Evolutionary conservation across 1,139 yeast species (phyloP).

Genomic region (Zygosaccharomyces sapae): DNA sequence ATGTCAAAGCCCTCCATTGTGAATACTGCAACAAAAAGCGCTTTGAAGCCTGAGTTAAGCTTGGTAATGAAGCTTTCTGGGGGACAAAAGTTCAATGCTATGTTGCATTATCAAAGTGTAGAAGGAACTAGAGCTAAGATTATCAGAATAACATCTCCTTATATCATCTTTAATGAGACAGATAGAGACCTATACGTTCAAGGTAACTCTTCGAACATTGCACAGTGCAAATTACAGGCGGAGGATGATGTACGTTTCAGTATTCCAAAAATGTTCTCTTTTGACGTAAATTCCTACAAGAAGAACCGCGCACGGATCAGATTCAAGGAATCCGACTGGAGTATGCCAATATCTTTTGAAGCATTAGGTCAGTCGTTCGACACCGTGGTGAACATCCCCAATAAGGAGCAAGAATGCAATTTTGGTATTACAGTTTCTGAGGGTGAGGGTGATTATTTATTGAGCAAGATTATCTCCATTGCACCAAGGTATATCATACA

Average conservation of each 20-base stretch:
- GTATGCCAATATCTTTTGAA: slow-evolving; percentile 76
- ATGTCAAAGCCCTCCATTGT: slow-evolving; percentile 80
- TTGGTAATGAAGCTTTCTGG: slow-evolving; percentile 50
- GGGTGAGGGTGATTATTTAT: slow-evolving; percentile 77
- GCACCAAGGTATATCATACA: slow-evolving; percentile 78
- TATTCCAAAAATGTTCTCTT: slow-evolving; percentile 80
- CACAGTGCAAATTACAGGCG: slow-evolving; percentile 35
- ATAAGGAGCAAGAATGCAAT: slow-evolving; percentile 63
- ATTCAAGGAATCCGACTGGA: slow-evolving; percentile 68
- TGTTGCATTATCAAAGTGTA: slow-evolving; percentile 55
- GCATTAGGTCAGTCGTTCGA: slow-evolving; percentile 84
- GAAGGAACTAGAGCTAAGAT: slow-evolving; percentile 50
- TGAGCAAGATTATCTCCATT: slow-evolving; percentile 73
- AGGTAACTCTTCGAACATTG: slow-evolving; percentile 53
- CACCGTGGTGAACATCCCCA: slow-evolving; percentile 53
- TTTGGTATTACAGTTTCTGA: slow-evolving; percentile 73
- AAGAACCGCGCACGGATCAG: slow-evolving; percentile 64
- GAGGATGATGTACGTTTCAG: slow-evolving; percentile 38
- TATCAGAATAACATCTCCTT: slow-evolving; percentile 77
- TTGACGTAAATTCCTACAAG: slow-evolving; percentile 54
- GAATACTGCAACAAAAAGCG: slow-evolving; percentile 53
- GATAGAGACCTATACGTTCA: slow-evolving; percentile 65
- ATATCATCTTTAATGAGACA: slow-evolving; percentile 75
- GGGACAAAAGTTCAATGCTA: slow-evolving; percentile 64
- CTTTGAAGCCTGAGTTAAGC: slow-evolving; percentile 53